Conservation (phyloP, 305 asterid species). For the Solanum hybrid region DNA sequence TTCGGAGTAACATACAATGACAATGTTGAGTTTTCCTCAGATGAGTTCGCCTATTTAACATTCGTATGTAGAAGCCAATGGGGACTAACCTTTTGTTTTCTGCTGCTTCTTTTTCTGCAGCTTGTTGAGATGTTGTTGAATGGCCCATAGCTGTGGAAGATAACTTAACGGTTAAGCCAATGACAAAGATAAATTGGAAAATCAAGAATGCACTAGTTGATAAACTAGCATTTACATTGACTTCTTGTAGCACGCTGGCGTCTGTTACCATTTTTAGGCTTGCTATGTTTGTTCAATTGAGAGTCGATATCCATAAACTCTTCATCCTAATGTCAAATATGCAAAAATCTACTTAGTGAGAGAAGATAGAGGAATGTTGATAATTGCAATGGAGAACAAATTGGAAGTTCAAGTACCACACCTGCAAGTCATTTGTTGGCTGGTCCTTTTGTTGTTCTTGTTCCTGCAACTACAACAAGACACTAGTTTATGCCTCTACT, state of each 20-base stretch:
- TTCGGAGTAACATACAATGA: background rate
- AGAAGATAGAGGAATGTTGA: background rate
- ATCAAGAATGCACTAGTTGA: background rate
- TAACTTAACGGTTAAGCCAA: background rate
- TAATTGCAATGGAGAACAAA: background rate
- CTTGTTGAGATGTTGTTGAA: slow-evolving; percentile 29
- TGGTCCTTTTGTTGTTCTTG: slow-evolving; percentile 14
- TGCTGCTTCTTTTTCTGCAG: slow-evolving; percentile 37
- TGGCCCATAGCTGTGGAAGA: slow-evolving; percentile 66
- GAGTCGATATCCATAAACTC: slow-evolving; percentile 19
- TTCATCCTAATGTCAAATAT: slow-evolving; percentile 21
- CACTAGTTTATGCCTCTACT: background rate
- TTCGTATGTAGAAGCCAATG: background rate
- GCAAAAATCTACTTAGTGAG: background rate
- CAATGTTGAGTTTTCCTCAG: background rate
- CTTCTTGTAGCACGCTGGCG: slow-evolving; percentile 47
- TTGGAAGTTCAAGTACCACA: background rate
- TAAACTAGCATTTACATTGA: slow-evolving; percentile 40
- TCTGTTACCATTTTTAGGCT: slow-evolving; percentile 21
- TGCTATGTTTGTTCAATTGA: slow-evolving; percentile 20
- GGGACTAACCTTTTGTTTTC: slow-evolving; percentile 52
- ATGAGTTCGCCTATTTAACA: background rate
- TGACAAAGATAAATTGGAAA: background rate
- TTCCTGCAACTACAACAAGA: slow-evolving; percentile 22
- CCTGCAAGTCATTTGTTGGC: slow-evolving; percentile 19